Base-by-base conservation (phyloP, 176 grass and related monocot species). In the Calamus simplicifolius region DNA sequence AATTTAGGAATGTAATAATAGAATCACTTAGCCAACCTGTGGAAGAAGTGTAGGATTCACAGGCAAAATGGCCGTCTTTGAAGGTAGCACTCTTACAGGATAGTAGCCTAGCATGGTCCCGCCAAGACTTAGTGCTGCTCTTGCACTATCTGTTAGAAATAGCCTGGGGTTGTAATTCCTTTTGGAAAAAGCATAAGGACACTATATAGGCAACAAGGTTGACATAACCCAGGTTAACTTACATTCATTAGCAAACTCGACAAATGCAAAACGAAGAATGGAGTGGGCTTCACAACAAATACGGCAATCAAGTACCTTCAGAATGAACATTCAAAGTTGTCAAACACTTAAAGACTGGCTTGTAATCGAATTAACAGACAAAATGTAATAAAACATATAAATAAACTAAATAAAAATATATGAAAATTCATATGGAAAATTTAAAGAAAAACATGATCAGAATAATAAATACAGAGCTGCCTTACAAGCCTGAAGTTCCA, bases 221-320 rank as follows among this genome's bases (percentile, higher is more conserved):
- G 27, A 26, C 3, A 27, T 56, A 13, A 29, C n/a, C 27, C 43
- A 63, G 14, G 59, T 12, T 4, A 50, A 71, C 61, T 67, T 58
- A 62, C 59, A 23, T 12, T 48, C 29, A 17, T 62, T 21, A 23
- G 5, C 54, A 62, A 79, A 51, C 27, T 84, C 81, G 48, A 84
- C 18, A 49, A 84, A 84, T 27, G 66, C 75, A 62, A 71, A 84
- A n/a, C 81, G 67, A 49, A 79, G 71, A 27, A 52, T 49, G 29
- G 61, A 75, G 16, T 16, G 63, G 16, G 51, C 38, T 5, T 84
- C 66, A 31, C 81, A 75, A 52, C 75, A 84, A 16, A 84, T 52
- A 54, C 81, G 81, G 27, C 81, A 84, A 57, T 84, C 75, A 50
- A 84, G 50, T 10, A 79, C 75, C 81, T 79, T 63, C 77, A 70